Conservation (phyloP, 495 filamentous ascomycete species). For the Xylaria telfairii region DNA sequence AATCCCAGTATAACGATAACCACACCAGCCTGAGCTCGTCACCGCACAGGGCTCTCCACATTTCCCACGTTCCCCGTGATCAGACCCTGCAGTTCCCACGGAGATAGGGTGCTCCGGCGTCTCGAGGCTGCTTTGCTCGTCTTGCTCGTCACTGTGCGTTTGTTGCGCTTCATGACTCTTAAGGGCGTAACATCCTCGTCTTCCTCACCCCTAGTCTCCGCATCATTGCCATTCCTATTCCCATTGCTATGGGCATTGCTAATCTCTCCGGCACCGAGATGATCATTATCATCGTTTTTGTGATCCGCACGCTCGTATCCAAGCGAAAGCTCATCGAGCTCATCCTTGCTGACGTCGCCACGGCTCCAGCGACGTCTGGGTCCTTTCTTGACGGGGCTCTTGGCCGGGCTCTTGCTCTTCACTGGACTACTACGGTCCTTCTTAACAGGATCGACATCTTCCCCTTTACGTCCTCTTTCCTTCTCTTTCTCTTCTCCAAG, state of each 20-base stretch:
- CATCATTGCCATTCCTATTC: not conserved
- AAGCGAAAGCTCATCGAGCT: slow-evolving; percentile 24
- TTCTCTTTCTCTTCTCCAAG: not conserved
- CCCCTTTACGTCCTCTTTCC: not conserved
- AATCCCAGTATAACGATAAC: not conserved
- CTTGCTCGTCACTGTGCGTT: slow-evolving; percentile 52
- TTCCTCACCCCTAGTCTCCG: not conserved
- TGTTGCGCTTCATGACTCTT: slow-evolving; percentile 42
- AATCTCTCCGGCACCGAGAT: not conserved
- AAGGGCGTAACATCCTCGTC: not conserved
- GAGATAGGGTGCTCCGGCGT: slow-evolving; percentile 72
- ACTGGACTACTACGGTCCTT: not conserved
- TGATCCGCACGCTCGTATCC: not conserved
- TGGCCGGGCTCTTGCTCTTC: not conserved
- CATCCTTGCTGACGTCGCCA: not conserved
- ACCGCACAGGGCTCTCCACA: slow-evolving; percentile 13
- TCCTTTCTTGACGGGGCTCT: slow-evolving; percentile 1
- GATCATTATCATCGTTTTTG: not conserved
- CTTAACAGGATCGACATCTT: slow-evolving; percentile 19
- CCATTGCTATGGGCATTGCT: not conserved
- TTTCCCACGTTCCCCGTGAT: slow-evolving; percentile 46
- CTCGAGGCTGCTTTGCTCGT: slow-evolving; percentile 56
- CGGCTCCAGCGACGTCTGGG: slow-evolving; percentile 9
- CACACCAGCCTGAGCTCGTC: not conserved
- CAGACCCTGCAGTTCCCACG: slow-evolving; percentile 72